Evolutionary conservation across 2,329 filamentous ascomycete species (phyloP), one percentile per base, ranked within the genome.

Genomic region (Ascocoryne sarcoides): DNA sequence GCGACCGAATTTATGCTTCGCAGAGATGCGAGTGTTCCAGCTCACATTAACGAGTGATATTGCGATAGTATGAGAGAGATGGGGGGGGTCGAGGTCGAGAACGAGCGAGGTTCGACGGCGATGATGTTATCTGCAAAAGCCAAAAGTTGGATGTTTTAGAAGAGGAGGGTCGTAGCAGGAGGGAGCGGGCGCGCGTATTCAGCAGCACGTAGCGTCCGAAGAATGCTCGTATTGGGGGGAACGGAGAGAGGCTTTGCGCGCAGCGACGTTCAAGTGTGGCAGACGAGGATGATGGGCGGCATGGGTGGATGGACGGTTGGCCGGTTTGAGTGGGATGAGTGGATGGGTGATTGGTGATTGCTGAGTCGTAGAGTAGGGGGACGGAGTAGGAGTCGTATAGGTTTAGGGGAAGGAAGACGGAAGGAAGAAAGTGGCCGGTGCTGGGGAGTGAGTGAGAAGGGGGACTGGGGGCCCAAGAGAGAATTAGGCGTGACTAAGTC

Each of bases 41-140:
- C 52, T 50, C 52, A 52, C 50, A 40, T 19, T 38, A 51, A 53
- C 45, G 49, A 53, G 45, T 26, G 49, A 49, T 37, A 40, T 42
- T 47, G 49, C 42, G 49, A 45, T 33, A 39, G 19, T 32, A 21
- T 5, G 32, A 30, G n/a, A n/a, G n/a, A 35, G 26, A 28, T 17
- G 16, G 17, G 32, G 42, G 35, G 15, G 14, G 21, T 34, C 32
- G 42, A 17, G 16, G 33, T 41, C 40, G 43, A 42, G 31, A 44
- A 43, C 36, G 42, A 47, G 44, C 21, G 47, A 42, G 20, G 28
- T n/a, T 39, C 35, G 42, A 41, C 40, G 37, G 35, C 40, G 36
- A 17, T 28, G 12, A 4, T 7, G 23, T 26, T 26, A 26, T 26
- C 7, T n/a, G n/a, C n/a, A n/a, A 12, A 12, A 26, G 23, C 12